Evolutionary conservation across 2,329 filamentous ascomycete genomes (phyloP).

Genomic region (Alternaria rosae): DNA sequence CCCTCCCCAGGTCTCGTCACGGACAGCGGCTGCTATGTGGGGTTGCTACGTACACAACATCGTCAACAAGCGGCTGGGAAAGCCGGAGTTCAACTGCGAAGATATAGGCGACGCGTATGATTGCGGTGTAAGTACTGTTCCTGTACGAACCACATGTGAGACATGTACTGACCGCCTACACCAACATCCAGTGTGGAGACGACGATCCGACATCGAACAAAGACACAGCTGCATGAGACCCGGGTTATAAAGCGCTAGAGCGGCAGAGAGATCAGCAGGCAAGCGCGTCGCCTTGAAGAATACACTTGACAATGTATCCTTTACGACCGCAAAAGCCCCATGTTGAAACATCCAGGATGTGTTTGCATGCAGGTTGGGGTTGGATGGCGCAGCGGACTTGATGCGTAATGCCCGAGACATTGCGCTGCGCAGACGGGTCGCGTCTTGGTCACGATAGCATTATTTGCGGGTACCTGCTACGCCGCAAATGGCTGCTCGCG

Average conservation of each 20-base stretch:
- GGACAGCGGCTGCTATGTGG: constrained; percentile 69
- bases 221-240: constrained; percentile 27
- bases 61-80: constrained; percentile 68
- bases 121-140: constrained; percentile 53
- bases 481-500: constrained; percentile 19
- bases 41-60: constrained; percentile 72
- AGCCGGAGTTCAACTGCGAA: constrained; percentile 68
- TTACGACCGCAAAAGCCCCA: constrained; percentile 6
- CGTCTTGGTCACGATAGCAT: constrained; percentile 11
- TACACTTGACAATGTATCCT: constrained; percentile 10
- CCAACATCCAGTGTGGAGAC: constrained; percentile 57
- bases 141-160: constrained; percentile 1
- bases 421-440: constrained; percentile 2
- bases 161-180: background rate
- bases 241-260: constrained; percentile 16
- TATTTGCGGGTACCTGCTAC: constrained; percentile 8
- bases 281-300: constrained; percentile 12
- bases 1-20: constrained; percentile 69
- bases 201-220: constrained; percentile 53
- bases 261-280: constrained; percentile 19
- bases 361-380: constrained; percentile 9
- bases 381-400: constrained; percentile 15
- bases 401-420: constrained; percentile 13
- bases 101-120: constrained; percentile 73
- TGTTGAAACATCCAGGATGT: constrained; percentile 12